phyloP scores from a whole-genome alignment of 192 early-diverging fungal genomes.

The Phlyctochytrium planicorne region DNA sequence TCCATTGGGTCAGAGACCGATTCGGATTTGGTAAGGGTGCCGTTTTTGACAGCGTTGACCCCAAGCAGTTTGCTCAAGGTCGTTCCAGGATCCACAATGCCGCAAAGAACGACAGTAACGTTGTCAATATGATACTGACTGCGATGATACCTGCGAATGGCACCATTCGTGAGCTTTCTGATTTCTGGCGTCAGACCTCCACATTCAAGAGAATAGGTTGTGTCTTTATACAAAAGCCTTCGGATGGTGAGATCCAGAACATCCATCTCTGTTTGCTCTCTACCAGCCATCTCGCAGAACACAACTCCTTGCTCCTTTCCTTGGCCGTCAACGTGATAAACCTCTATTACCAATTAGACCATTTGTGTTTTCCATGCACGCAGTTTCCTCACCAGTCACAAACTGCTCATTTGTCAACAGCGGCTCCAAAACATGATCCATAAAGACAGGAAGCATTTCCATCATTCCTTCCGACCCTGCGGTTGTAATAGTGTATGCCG shows the following conservation, averaged over 20 bases:
- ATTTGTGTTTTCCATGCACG: constrained; percentile 1
- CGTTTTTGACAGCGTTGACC: background rate
- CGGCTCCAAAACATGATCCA: constrained; percentile 80
- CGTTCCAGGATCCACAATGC: constrained; percentile 36
- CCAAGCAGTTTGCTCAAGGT: constrained; percentile 54
- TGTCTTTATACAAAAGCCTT: constrained; percentile 44
- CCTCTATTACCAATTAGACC: constrained; percentile 41
- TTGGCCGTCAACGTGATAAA: constrained; percentile 72
- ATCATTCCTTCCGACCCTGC: constrained; percentile 66
- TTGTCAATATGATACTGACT: constrained; percentile 73
- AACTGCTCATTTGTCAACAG: constrained; percentile 72
- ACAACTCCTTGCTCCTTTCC: constrained; percentile 81
- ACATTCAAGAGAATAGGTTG: constrained; percentile 70
- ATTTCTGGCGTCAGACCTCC: constrained; percentile 77
- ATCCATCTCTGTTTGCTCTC: constrained; percentile 72
- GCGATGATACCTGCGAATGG: constrained; percentile 74
- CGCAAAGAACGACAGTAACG: constrained; percentile 65
- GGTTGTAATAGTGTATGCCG: constrained; percentile 69
- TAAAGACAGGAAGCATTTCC: constrained; percentile 71
- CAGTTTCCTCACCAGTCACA: constrained; percentile 43
- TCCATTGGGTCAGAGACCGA: no score
- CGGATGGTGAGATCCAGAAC: constrained; percentile 59
- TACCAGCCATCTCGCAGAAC: constrained; percentile 68
- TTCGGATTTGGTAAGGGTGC: no score
- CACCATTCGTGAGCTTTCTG: constrained; percentile 66